Base-by-base conservation (phyloP, 164 flowering plant species). In the Macadamia integrifolia region DNA sequence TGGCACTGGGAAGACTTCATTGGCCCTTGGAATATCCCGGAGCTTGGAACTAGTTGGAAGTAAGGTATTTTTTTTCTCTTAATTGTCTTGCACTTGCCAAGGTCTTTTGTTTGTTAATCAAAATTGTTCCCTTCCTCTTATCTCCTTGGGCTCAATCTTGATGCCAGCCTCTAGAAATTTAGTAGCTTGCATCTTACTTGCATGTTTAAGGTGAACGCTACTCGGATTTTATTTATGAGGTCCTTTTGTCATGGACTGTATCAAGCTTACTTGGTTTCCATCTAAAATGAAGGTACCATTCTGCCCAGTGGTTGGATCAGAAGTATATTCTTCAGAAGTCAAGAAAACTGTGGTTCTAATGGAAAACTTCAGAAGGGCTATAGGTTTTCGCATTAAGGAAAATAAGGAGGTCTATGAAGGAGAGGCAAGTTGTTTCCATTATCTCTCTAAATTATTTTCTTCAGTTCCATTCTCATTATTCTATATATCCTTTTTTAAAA, bases 281-380 rank as follows among this genome's bases (percentile, higher is more conserved):
- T 40, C 60, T 5, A 10, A 59, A 23, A 44, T 74, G 71, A 75
- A 93, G 98, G 99, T 94, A 75, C 99, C 99, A 17, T 95, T 95
- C 74, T 92, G 97, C 74, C 98, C 98, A 48, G 91, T 95, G 99
- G 99, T 92, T 70, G 99, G 99, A 9, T 92, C 98, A 32, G 98
- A 95, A 79, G 98, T 95, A 28, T 95, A 92, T 78, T 95, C 99
- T 7, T 88, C 97, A 42, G 99, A 95, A 83, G 98, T 95, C 1
- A 92, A 91, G 83, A 95, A 95, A 78, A 95, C 99, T 9, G 99
- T 88, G 86, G 88, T 92, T 70, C 77, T 95, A 23, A 95, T 95
- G 98, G 98, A 95, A 74, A 87, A 92, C 71, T 95, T 95, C 44
- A 76, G 99, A 64, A 78, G 97, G 69, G 93, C 98, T 31, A 95